Percentiles rank a stretch among this genome's conserved stretches.
These are phyloP conservation scores for Hygrocybe coccinea DNA, from an alignment of 768 basidiomycete genomes.

Conservation along the genomic window DNA sequence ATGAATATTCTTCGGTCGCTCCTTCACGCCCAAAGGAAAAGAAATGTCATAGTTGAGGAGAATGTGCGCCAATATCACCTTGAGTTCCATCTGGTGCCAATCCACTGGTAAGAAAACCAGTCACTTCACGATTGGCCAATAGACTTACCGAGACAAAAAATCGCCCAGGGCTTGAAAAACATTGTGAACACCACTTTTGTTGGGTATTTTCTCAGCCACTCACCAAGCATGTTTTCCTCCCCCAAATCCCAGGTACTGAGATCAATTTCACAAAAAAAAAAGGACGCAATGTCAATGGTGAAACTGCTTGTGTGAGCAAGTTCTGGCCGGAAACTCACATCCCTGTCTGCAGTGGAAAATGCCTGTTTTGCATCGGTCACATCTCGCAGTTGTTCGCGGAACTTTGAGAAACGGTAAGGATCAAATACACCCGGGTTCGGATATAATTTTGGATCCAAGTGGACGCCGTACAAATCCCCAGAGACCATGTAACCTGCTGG, in stretches of 20 bases:
- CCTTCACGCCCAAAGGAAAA: constrained; percentile 20
- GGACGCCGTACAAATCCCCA: constrained; percentile 33
- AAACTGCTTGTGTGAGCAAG: too few relatives aligned
- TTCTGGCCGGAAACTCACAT: too few relatives aligned
- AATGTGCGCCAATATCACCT: constrained; percentile 34
- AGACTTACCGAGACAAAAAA: not conserved
- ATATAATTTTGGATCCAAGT: constrained; percentile 32
- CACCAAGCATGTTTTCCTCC: constrained; percentile 28
- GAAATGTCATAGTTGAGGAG: constrained; percentile 31
- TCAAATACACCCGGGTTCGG: constrained; percentile 31
- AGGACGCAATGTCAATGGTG: too few relatives aligned
- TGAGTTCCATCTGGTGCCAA: constrained; percentile 37
- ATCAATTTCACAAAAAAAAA: too few relatives aligned
- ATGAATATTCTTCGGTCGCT: constrained; percentile 15
- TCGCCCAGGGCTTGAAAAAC: not conserved
- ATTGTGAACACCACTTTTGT: constrained; percentile 10
- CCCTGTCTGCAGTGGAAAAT: constrained; percentile 32
- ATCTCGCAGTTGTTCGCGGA: constrained; percentile 25
- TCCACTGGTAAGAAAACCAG: too few relatives aligned
- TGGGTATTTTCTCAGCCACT: constrained; percentile 34
- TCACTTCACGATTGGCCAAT: too few relatives aligned
- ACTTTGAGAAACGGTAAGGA: constrained; percentile 34
- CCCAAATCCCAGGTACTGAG: constrained; percentile 39
- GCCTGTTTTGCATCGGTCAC: constrained; percentile 26
- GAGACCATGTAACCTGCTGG: constrained; percentile 32